phyloP scores from a whole-genome alignment of 305 asterid species.

The Coffea humblotiana region DNA sequence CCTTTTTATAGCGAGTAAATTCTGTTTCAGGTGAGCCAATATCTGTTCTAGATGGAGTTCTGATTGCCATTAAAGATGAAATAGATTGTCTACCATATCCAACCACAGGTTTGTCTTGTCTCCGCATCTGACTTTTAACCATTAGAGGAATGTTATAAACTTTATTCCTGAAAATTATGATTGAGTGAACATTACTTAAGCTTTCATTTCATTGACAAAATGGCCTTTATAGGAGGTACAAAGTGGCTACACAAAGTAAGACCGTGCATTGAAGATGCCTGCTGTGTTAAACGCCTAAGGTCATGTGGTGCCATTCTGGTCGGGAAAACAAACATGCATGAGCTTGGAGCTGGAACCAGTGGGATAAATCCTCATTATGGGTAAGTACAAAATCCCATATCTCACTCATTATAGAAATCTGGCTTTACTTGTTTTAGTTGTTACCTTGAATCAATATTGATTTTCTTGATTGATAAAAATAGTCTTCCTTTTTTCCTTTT shows the following conservation, averaged over 20 bases:
- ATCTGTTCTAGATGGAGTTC: conserved; percentile 84
- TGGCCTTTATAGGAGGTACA: conserved; percentile 62
- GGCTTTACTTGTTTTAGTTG: background rate
- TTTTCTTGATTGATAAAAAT: background rate
- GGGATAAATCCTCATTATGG: conserved; percentile 97
- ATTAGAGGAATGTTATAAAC: background rate
- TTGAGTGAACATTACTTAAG: background rate
- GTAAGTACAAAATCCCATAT: conserved; percentile 27
- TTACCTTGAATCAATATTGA: too few species aligned
- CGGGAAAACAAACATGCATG: conserved; percentile 94
- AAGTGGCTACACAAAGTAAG: conserved; percentile 83
- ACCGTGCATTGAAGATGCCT: conserved; percentile 63
- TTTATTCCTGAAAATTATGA: background rate
- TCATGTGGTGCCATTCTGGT: conserved; percentile 77
- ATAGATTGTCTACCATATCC: conserved; percentile 91
- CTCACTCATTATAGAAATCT: background rate
- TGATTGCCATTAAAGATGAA: conserved; percentile 84
- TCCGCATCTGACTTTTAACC: background rate
- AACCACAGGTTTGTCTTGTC: conserved; percentile 61
- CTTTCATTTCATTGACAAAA: conserved; percentile 5
- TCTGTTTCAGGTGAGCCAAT: conserved; percentile 55
- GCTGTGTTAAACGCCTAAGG: conserved; percentile 70
- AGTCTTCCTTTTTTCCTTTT: background rate
- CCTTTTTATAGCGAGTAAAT: background rate
- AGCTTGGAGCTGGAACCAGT: conserved; percentile 93